Percentiles rank a stretch among this genome's conserved stretches.
Conservation (phyloP, 148 eudicot species). For the Nyssa sinensis region DNA sequence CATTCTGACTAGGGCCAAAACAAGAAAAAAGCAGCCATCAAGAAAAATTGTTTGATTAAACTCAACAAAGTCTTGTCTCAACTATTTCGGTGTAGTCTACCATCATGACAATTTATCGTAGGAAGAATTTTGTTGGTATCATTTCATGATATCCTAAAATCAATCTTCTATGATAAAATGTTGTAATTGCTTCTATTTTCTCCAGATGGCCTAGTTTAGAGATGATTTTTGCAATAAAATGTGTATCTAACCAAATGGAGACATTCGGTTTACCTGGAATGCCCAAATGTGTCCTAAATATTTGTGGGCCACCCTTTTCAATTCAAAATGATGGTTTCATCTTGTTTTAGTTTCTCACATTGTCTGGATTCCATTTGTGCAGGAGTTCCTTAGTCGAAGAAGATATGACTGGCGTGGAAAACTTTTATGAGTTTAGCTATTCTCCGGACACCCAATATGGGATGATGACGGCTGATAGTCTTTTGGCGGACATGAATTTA, state of each 20-base stretch:
- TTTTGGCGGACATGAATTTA: conserved; percentile 22
- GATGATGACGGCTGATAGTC: conserved; percentile 30
- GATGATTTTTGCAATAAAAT: background rate
- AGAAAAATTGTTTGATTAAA: too few species aligned
- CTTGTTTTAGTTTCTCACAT: conserved; percentile 1
- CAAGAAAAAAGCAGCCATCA: background rate
- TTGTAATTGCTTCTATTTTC: background rate
- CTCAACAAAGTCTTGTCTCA: background rate
- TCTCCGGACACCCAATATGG: conserved; percentile 32
- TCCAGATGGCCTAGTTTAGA: background rate
- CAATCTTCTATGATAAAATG: background rate
- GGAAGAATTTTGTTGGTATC: too few species aligned
- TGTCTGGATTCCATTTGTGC: conserved; percentile 13
- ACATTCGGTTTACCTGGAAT: background rate
- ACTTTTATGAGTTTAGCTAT: conserved; percentile 20
- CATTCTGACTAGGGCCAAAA: background rate
- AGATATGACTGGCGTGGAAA: conserved; percentile 27
- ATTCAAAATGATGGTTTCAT: background rate
- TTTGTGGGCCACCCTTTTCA: background rate
- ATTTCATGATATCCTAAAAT: background rate
- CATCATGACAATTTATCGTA: too few species aligned
- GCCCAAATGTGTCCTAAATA: background rate
- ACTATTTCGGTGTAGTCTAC: background rate
- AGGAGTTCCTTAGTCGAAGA: conserved; percentile 66
- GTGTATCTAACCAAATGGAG: background rate